These are phyloP conservation scores for Rhynchospora tenuis DNA, from an alignment of 176 grass and related monocot species.

Conservation along the genomic window DNA sequence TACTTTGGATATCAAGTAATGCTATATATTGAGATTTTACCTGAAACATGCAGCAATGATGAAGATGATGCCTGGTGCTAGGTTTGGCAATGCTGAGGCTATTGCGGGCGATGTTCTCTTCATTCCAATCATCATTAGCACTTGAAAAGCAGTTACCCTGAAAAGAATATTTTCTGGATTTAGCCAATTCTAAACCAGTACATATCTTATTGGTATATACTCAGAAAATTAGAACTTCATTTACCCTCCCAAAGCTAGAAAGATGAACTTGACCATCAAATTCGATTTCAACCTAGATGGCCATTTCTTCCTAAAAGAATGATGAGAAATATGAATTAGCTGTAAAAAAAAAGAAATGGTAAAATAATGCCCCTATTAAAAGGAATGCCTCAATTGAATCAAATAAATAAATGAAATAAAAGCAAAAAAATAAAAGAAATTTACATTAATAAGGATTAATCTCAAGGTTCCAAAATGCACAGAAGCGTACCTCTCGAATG, in stretches of 20 bases:
- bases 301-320: constrained; percentile 55
- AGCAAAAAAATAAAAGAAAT: neutral
- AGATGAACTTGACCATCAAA: constrained; percentile 38
- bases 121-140: constrained; percentile 50
- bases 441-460: neutral
- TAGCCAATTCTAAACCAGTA: neutral
- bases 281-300: constrained; percentile 34
- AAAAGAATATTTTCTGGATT: neutral
- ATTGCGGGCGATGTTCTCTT: constrained; percentile 73
- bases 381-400: neutral
- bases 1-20: neutral
- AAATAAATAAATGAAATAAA: neutral
- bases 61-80: constrained; percentile 69
- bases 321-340: neutral
- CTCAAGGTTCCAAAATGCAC: neutral
- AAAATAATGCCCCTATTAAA: neutral
- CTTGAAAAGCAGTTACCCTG: constrained; percentile 38
- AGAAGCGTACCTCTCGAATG: constrained; percentile 45
- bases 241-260: constrained; percentile 66
- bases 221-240: neutral
- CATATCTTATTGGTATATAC: neutral
- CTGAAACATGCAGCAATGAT: constrained; percentile 49
- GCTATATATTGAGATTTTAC: constrained; percentile 21
- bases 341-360: neutral
- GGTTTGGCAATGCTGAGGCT: constrained; percentile 63